A percentile compares a stretch with the other conserved stretches of the same genome.
Conservation (phyloP, 2,329 filamentous ascomycete genomes). For the Nigrospora sphaerica region DNA sequence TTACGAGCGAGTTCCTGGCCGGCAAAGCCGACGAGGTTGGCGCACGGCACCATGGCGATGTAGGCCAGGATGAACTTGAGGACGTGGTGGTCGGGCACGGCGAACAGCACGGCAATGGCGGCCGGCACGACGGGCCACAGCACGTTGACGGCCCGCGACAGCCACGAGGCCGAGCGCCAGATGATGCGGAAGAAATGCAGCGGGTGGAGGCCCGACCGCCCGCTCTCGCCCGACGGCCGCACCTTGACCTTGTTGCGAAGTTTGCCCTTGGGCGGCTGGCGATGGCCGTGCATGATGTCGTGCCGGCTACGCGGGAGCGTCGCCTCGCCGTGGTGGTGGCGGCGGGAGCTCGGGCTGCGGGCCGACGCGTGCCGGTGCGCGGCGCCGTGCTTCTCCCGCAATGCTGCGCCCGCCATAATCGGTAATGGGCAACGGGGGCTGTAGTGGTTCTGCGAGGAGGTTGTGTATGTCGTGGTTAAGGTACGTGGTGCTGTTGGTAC, state of each 20-base stretch:
- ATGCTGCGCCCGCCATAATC: no score
- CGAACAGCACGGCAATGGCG: conserved; percentile 55
- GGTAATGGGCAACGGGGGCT: no score
- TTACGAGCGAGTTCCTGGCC: conserved; percentile 68
- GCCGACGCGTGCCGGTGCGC: no score
- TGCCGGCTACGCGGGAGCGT: conserved; percentile 3
- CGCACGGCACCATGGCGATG: conserved; percentile 70
- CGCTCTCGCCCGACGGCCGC: conserved; percentile 54
- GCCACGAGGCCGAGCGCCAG: conserved; percentile 54
- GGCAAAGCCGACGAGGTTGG: conserved; percentile 69
- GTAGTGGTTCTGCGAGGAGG: no score
- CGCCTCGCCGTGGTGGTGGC: neutral
- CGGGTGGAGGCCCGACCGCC: conserved; percentile 58
- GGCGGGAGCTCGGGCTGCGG: neutral
- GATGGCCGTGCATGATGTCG: conserved; percentile 3
- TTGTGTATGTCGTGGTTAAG: no score
- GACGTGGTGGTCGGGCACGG: conserved; percentile 37
- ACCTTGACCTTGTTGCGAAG: conserved; percentile 16
- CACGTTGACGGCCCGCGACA: conserved; percentile 60
- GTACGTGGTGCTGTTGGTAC: no score
- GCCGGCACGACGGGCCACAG: conserved; percentile 71
- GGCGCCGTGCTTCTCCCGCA: no score
- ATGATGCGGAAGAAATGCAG: conserved; percentile 56
- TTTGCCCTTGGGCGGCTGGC: conserved; percentile 2
- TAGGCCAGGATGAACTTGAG: conserved; percentile 66